These are phyloP conservation scores for Globisporangium megalacanthum DNA, from an alignment of 352 stramenopile genomes.

Conservation along the genomic window DNA sequence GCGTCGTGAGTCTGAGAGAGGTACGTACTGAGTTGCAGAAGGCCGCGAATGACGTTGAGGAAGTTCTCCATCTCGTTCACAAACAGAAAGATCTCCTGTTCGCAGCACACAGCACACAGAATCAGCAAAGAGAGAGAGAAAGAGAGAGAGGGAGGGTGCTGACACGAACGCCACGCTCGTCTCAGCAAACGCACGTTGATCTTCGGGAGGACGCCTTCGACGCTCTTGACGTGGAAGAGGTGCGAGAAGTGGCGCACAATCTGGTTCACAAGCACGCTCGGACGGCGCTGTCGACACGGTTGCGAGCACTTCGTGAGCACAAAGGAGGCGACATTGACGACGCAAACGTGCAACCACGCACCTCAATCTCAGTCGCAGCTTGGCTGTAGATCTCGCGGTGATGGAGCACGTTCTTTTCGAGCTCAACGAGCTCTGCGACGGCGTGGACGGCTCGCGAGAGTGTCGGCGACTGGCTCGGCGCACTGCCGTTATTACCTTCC, in stretches of 20 bases:
- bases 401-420: slow-evolving; percentile 80
- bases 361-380: slow-evolving; percentile 75
- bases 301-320: background rate
- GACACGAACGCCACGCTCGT: background rate
- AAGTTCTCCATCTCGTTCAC: slow-evolving; percentile 88
- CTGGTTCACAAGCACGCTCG: slow-evolving; percentile 78
- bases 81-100: slow-evolving; percentile 78
- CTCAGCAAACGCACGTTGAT: slow-evolving; percentile 61
- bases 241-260: slow-evolving; percentile 87
- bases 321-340: background rate
- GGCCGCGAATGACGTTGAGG: slow-evolving; percentile 44
- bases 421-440: slow-evolving; percentile 72
- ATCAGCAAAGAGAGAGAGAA: background rate
- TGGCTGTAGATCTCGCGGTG: slow-evolving; percentile 75
- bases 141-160: background rate
- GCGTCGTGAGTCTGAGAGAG: background rate
- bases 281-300: slow-evolving; percentile 34
- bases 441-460: slow-evolving; percentile 60
- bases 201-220: slow-evolving; percentile 88
- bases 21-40: slow-evolving; percentile 59
- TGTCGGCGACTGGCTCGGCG: slow-evolving; percentile 23
- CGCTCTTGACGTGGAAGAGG: slow-evolving; percentile 78
- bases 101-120: background rate
- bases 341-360: slow-evolving; percentile 18
- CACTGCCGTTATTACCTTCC: slow-evolving; percentile 1